phyloP scores from a whole-genome alignment of 768 basidiomycete species.

The Tricholoma saponaceum region DNA sequence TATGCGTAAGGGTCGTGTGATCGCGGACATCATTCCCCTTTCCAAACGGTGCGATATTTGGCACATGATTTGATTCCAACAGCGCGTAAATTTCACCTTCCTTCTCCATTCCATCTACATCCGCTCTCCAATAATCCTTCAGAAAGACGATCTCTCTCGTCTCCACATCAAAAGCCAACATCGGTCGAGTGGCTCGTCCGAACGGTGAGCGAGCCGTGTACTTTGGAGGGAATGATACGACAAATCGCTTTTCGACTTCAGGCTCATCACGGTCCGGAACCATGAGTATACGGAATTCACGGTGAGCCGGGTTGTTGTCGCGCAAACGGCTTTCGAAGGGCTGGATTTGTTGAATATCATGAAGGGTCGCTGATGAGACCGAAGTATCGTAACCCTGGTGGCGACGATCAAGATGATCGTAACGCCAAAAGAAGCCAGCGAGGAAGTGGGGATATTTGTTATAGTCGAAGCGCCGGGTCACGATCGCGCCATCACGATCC shows the following conservation, averaged over 20 bases:
- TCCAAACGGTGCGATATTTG: constrained; percentile 18
- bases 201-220: too few species aligned
- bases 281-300: not conserved
- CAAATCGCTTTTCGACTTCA: too few species aligned
- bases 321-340: not conserved
- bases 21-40: constrained; percentile 18
- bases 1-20: constrained; percentile 4
- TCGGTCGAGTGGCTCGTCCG: too few species aligned
- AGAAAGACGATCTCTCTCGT: constrained; percentile 19
- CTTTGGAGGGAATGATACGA: too few species aligned
- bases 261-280: not conserved
- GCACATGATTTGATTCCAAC: not conserved
- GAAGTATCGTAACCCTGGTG: constrained; percentile 19
- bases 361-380: not conserved
- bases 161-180: too few species aligned
- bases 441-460: too few species aligned
- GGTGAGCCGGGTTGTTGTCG: not conserved
- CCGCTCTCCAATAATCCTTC: constrained; percentile 28
- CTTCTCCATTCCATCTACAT: constrained; percentile 5
- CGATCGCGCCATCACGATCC: too few species aligned
- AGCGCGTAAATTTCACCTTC: constrained; percentile 16
- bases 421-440: too few species aligned
- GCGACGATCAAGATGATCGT: too few species aligned
- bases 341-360: not conserved
- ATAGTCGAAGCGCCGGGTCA: too few species aligned